A percentile compares a stretch with the other conserved stretches of the same genome.
phyloP scores from a whole-genome alignment of 345 rosid genomes.

The Eucalyptus globulus region DNA sequence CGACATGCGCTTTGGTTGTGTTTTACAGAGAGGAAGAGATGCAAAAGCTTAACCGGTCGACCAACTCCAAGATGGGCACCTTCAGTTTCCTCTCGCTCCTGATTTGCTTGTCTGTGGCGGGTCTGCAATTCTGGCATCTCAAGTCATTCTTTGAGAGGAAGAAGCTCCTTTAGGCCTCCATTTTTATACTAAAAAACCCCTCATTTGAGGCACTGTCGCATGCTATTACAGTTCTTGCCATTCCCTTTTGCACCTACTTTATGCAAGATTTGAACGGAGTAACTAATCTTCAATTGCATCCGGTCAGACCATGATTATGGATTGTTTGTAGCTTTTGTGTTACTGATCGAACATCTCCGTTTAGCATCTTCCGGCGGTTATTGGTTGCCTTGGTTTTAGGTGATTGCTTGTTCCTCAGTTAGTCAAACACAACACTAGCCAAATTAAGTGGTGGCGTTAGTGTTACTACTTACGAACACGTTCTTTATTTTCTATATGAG shows the following conservation, averaged over 20 bases:
- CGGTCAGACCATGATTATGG: neutral
- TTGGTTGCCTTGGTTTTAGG: neutral
- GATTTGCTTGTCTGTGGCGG: constrained; percentile 65
- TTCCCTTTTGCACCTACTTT: neutral
- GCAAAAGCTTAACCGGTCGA: constrained; percentile 59
- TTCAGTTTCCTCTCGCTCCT: constrained; percentile 43
- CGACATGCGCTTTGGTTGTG: neutral
- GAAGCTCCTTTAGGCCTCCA: constrained; percentile 42
- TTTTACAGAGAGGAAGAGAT: constrained; percentile 64
- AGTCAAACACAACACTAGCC: neutral
- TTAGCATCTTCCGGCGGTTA: neutral
- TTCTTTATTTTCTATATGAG: no score
- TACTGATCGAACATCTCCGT: neutral
- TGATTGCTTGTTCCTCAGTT: neutral
- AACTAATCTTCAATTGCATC: neutral
- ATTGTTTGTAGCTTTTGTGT: no score
- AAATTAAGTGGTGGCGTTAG: neutral
- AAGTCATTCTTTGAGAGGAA: constrained; percentile 80
- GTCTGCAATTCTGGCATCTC: constrained; percentile 70
- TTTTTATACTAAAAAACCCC: neutral
- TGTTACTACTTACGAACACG: neutral
- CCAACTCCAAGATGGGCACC: constrained; percentile 51
- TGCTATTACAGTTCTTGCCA: neutral
- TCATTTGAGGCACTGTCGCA: neutral
- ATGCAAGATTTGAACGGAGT: neutral